Conservation (phyloP, 768 basidiomycete species). For the Lentinula sp. region DNA sequence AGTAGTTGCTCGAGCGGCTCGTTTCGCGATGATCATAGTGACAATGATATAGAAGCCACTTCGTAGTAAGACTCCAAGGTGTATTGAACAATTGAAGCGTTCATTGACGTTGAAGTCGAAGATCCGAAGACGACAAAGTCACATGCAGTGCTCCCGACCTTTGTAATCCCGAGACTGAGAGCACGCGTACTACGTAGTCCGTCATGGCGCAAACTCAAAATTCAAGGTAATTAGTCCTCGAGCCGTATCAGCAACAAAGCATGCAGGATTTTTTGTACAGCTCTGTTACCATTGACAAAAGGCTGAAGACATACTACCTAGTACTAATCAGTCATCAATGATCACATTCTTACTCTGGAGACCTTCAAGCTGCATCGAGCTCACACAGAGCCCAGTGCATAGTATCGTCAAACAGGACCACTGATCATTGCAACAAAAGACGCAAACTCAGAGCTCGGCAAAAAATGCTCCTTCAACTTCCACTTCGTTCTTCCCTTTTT, state of each 20-base stretch:
- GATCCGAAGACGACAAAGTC: not conserved
- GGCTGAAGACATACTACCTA: too few species aligned
- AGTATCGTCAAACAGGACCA: too few species aligned
- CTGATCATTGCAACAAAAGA: too few species aligned
- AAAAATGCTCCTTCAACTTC: slow-evolving; percentile 62
- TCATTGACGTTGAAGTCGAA: not conserved
- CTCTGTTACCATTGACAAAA: too few species aligned
- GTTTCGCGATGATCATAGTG: slow-evolving; percentile 21
- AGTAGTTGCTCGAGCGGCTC: slow-evolving; percentile 12
- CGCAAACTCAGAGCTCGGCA: slow-evolving; percentile 39
- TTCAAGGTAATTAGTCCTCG: too few species aligned
- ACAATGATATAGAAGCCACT: not conserved
- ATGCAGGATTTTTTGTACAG: too few species aligned
- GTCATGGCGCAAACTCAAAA: not conserved
- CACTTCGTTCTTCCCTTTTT: slow-evolving; percentile 55
- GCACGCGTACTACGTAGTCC: not conserved
- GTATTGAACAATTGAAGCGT: not conserved
- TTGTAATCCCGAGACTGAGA: not conserved
- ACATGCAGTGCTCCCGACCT: not conserved
- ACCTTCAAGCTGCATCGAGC: too few species aligned
- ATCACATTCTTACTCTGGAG: too few species aligned
- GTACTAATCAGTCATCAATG: too few species aligned
- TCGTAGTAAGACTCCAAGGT: not conserved
- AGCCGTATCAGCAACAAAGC: too few species aligned
- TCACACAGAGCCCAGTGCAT: too few species aligned